phyloP scores from a whole-genome alignment of 345 rosid genomes.

The Rubroshorea leprosula region DNA sequence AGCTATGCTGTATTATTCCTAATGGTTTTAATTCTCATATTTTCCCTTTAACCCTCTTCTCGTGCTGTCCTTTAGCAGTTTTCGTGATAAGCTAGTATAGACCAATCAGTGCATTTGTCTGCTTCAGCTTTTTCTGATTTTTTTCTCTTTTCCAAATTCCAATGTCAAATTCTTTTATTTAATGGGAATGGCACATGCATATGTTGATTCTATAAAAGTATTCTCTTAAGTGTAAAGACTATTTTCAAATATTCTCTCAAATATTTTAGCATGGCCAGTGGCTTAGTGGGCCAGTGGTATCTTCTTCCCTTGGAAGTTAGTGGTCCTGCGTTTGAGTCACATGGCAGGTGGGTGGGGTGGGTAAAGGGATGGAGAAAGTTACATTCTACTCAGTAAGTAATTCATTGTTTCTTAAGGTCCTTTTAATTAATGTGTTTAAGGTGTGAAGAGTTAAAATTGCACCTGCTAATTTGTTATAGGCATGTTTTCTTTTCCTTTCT shows the following conservation, averaged over 20 bases:
- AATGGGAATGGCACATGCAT: background rate
- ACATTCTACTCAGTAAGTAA: too few relatives aligned
- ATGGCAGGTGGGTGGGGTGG: background rate
- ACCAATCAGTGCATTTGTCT: background rate
- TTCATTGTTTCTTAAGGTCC: too few relatives aligned
- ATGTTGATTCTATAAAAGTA: background rate
- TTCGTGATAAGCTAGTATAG: background rate
- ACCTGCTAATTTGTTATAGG: too few relatives aligned
- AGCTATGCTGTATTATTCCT: background rate
- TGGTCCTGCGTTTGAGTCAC: background rate
- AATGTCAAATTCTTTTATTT: background rate
- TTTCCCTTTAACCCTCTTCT: background rate
- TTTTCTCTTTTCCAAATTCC: background rate
- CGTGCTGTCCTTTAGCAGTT: background rate
- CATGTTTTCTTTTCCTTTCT: background rate
- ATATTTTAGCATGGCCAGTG: background rate
- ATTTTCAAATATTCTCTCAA: background rate
- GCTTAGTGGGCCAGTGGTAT: background rate
- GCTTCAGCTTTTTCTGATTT: background rate
- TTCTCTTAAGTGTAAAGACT: background rate
- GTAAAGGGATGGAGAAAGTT: too few relatives aligned
- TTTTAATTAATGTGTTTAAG: too few relatives aligned
- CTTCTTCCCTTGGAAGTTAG: background rate
- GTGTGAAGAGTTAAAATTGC: too few relatives aligned
- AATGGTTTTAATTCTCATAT: background rate